Conservation (phyloP, 2,329 filamentous ascomycete species). For the Simplicillium sp. region DNA sequence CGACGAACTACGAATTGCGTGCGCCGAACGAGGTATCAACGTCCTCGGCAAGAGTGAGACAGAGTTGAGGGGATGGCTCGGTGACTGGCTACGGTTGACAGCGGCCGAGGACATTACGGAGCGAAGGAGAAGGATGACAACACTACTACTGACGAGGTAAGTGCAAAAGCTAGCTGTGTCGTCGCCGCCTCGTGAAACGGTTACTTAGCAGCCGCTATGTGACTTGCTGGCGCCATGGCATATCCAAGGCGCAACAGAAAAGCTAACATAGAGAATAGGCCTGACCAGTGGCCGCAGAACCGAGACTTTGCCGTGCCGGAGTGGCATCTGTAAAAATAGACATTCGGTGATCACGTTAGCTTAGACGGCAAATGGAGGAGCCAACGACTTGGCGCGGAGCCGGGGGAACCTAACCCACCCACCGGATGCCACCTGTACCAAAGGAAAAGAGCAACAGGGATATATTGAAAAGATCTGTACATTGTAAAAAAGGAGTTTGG, state of each 20-base stretch:
- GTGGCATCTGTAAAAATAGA: constrained; percentile 23
- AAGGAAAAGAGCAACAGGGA: background rate
- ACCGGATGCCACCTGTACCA: background rate
- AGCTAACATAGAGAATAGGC: constrained; percentile 13
- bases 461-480: background rate
- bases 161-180: constrained; percentile 8
- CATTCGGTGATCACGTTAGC: background rate
- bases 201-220: background rate
- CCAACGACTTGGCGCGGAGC: background rate
- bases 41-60: constrained; percentile 46
- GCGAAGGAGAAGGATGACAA: constrained; percentile 26
- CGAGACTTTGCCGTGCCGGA: constrained; percentile 30
- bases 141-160: constrained; percentile 31
- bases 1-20: constrained; percentile 61
- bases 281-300: constrained; percentile 29
- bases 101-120: constrained; percentile 24
- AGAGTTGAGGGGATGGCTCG: constrained; percentile 38
- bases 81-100: constrained; percentile 38
- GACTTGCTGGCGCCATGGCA: background rate
- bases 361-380: background rate
- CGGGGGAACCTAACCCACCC: background rate
- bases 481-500: background rate
- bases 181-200: background rate
- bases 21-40: constrained; percentile 58
- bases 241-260: no score